Evolutionary conservation across 2,329 filamentous ascomycete genomes (phyloP), one percentile per base, ranked within the genome.

Genomic region (Fusarium pseudonygamai): DNA sequence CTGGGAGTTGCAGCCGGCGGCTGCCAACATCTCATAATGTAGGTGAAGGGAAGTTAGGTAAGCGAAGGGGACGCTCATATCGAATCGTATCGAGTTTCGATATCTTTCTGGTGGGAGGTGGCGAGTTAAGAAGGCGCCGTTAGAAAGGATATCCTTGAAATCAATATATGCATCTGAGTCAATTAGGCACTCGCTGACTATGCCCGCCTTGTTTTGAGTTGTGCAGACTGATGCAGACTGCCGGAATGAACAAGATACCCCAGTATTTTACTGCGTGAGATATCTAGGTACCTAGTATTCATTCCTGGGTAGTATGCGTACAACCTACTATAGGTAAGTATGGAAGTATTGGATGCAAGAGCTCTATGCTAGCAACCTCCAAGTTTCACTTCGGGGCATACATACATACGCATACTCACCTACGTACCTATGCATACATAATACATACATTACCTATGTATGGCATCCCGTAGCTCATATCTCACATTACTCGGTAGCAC

Each of bases 81-180:
- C 49, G 64, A 69, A 62, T 72, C 28, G 63, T 62, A 61, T 60
- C 60, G 60, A 24, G 53, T 62, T 49, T 62, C 40, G 45, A 67
- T 57, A 57, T 59, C 57, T 56, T 49, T 55, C 34, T 69, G 60
- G 73, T 59, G 73, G 70, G 71, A 70, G 62, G 59, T 43, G 65
- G 68, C 65, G 72, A 63, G 64, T 76, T 77, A 72, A 77, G 69
- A 77, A 74, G 75, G 56, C 66, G 63, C 56, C 50, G 49, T 64
- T 67, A 57, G 45, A 72, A 60, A 59, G 52, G 58, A 67, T 45
- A 64, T 67, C 64, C 64, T 40, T 74, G 63, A 58, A 42, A 36
- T 69, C 63, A 55, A 66, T 57, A 49, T 67, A 69, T 65, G 71
- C 71, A 69, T 46, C 69, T 57, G 71, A 63, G 43, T 59, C 56